Base-by-base conservation (phyloP, 192 early-diverging fungal genomes). In the Rhizophagus prolifer region DNA sequence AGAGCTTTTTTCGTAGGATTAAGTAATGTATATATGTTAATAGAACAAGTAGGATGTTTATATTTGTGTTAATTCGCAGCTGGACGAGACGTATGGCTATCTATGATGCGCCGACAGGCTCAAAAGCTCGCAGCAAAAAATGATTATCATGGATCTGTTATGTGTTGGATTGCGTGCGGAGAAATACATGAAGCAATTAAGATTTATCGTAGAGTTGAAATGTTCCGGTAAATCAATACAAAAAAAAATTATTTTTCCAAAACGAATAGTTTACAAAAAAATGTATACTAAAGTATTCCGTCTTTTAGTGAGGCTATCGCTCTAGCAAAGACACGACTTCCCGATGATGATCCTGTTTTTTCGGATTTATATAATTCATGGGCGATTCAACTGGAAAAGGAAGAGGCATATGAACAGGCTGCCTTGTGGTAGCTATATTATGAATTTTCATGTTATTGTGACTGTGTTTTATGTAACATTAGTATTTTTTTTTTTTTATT, bases 11-110 rank as follows among this genome's bases (percentile, higher is more conserved):
- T 44, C 3, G 10, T 44, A 12, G 41, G 31, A 34, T 4, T 34
- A 44, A 44, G 9, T 44, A 38, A 38, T 38, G 31, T 64, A 31
- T 25, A 19, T 58, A 34, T 72, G 13, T 38, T 38, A 54, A 61
- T n/a, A 41, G 3, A 28, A 19, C 65, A 31, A 26, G 21, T n/a
- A 31, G 6, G 7, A 19, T 75, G 70, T 70, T 9, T 25, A n/a
- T 30, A 21, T n/a, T 30, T 75, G 67, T 1, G 16, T 14, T 25
- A 34, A 9, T 34, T 36, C 58, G 9, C 66, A 83, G 82, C 62
- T 44, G 86, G 86, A 34, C 75, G 76, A 69, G 83, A 79, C 14
- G 83, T 82, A 28, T 88, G 86, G 86, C 66, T 77, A 41, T 62
- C 68, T 23, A 72, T 83, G 58, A 81, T 88, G 82, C 66, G 65